Base-by-base conservation (phyloP, 768 basidiomycete genomes). In the Boletus sp. region DNA sequence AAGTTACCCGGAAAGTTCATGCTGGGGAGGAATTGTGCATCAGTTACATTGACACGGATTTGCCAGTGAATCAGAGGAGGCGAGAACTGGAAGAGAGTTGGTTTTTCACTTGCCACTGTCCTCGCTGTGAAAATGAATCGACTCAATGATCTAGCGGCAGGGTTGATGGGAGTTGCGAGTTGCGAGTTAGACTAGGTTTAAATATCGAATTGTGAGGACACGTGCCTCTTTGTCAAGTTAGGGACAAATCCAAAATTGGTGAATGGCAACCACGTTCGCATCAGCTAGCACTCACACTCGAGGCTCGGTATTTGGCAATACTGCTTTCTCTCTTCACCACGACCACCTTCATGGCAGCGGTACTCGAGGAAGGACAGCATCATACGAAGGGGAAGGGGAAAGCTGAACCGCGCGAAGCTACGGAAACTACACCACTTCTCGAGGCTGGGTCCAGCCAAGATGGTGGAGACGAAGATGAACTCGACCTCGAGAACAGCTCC, bases 1-100 rank as follows among this genome's bases (percentile, higher is more conserved):
- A 78, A 58, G 76, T 79, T 12, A 73, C 72, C 9, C 67, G 73
- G 9, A 73, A 73, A 46, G 68, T 84, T n/a, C 59, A 62, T 5
- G 69, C 67, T 4, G 83, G 80, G 4, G 82, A 85, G 54, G 83
- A 86, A 45, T 61, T 86, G 46, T 84, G 82, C 60, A 85, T 83
- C 64, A 81, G 77, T 52, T 86, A 85, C 57, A 75, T 82, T 49
- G 78, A 76, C 29, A 70, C 67, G 7, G 61, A 67, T 36, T 56
- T 55, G 11, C 37, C 62, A 0, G 75, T 75, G 42, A 58, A 63
- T 46, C 70, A 76, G 56, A 75, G 83, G 30, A 71, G 69, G 52
- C 62, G 66, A 40, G 75, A 78, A 50, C 66, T 85, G 45, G 67
- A 71, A 30, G 72, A 73, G 40, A 80, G 78, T 12, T 85, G 84